Evolutionary conservation across 768 basidiomycete species (phyloP).

Genomic region (Mycena pura): DNA sequence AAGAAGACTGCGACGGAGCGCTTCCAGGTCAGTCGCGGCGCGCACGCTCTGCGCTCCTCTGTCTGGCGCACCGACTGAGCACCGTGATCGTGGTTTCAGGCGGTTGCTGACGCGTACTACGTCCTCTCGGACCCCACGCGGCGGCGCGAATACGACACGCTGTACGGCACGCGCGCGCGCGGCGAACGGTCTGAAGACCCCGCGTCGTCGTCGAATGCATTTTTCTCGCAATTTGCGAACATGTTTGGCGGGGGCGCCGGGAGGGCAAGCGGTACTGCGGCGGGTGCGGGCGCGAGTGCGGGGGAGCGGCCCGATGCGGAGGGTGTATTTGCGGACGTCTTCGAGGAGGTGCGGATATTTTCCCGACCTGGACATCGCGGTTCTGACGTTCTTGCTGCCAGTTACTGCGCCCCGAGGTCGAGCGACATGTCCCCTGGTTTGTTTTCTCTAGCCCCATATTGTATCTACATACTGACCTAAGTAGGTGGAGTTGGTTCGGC

Average conservation of each 20-base stretch:
- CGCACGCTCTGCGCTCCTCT: too few relatives aligned
- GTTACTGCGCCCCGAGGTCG: slow-evolving; percentile 84
- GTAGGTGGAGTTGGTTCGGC: slow-evolving; percentile 46
- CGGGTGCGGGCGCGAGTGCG: too few relatives aligned
- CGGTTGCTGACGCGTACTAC: slow-evolving; percentile 94
- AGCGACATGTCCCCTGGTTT: slow-evolving; percentile 74
- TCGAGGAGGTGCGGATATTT: slow-evolving; percentile 74
- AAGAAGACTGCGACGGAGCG: slow-evolving; percentile 78
- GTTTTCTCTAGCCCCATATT: slow-evolving; percentile 61
- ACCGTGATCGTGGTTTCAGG: slow-evolving; percentile 55
- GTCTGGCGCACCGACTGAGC: too few relatives aligned
- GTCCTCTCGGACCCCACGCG: slow-evolving; percentile 83
- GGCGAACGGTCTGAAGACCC: slow-evolving; percentile 67
- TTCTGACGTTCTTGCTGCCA: slow-evolving; percentile 29
- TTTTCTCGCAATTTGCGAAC: slow-evolving; percentile 78
- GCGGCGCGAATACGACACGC: slow-evolving; percentile 72
- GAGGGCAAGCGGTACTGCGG: slow-evolving; percentile 35
- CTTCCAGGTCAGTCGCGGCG: slow-evolving; percentile 67
- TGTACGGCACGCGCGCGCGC: slow-evolving; percentile 62
- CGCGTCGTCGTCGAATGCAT: slow-evolving; percentile 69
- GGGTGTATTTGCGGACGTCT: slow-evolving; percentile 86
- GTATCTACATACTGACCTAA: slow-evolving; percentile 32
- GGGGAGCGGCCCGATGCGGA: slow-evolving; percentile 74
- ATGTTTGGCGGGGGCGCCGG: slow-evolving; percentile 63
- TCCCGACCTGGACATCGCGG: neutral